A percentile compares a stretch with the other conserved stretches of the same genome.
Evolutionary conservation across 805 yeast genomes (phyloP).

Genomic region (Trichomonascus vanleenenianus): DNA sequence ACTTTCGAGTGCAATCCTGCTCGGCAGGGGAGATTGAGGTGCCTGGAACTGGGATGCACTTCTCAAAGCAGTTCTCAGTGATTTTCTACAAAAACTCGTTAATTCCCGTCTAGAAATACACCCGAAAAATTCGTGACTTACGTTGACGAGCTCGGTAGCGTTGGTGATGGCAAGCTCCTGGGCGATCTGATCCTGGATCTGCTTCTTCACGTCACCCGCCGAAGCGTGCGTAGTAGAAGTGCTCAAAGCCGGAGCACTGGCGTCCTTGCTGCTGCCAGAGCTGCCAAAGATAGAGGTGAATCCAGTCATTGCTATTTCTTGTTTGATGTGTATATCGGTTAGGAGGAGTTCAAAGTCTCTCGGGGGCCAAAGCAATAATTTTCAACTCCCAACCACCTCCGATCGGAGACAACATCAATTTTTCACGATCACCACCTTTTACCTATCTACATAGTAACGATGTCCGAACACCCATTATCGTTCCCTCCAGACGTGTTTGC

Average conservation of each 20-base stretch:
- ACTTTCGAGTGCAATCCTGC: conserved; percentile 61
- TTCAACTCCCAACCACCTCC: not conserved
- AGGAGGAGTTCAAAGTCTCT: too few species aligned
- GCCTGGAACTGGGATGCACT: conserved; percentile 63
- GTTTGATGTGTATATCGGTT: not conserved
- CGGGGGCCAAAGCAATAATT: not conserved
- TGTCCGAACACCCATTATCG: conserved; percentile 34
- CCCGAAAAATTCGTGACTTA: conserved; percentile 13
- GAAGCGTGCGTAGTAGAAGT: conserved; percentile 9
- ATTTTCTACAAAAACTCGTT: conserved; percentile 37
- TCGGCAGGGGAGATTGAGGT: conserved; percentile 42
- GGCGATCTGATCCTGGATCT: conserved; percentile 61
- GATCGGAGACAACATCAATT: not conserved
- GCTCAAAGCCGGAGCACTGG: conserved; percentile 5
- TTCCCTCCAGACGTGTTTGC: conserved; percentile 81
- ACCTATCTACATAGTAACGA: conserved; percentile 7
- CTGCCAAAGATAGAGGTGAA: conserved; percentile 18
- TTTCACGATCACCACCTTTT: too few species aligned
- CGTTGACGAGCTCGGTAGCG: conserved; percentile 77
- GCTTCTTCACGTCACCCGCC: conserved; percentile 43
- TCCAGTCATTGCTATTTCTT: conserved; percentile 14
- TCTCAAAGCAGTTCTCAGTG: conserved; percentile 79
- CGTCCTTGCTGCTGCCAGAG: conserved; percentile 13
- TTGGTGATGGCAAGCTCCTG: conserved; percentile 87
- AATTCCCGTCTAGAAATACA: not conserved